phyloP scores from a whole-genome alignment of 2,329 filamentous ascomycete genomes.

The Hypomyces perniciosus region DNA sequence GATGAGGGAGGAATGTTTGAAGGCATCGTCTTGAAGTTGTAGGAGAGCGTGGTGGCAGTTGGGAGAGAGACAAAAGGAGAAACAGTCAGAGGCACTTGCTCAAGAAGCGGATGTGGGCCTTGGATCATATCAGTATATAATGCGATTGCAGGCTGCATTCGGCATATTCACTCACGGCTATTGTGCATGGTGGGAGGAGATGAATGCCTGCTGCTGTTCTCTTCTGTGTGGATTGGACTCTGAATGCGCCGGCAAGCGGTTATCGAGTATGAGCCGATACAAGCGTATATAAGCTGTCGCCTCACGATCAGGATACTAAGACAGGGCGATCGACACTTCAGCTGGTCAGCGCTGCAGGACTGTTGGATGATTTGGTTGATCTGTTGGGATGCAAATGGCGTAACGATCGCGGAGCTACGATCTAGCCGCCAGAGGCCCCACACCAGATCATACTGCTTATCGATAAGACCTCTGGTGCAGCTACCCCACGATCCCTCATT shows the following conservation, averaged over 20 bases:
- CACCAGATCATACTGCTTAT: conserved; percentile 2
- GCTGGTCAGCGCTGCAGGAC: no score
- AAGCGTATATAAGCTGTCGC: no score
- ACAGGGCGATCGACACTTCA: no score
- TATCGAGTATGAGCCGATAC: no score
- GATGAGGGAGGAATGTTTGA: conserved; percentile 64
- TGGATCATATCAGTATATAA: conserved; percentile 12
- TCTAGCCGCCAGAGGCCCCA: conserved; percentile 4
- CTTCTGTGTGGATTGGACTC: no score
- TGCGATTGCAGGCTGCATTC: no score
- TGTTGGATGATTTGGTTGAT: no score
- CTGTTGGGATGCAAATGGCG: no score
- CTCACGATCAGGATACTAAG: no score
- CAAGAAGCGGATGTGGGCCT: conserved; percentile 81
- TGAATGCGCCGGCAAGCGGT: no score
- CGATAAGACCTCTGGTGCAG: conserved; percentile 11
- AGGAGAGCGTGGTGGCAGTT: conserved; percentile 82
- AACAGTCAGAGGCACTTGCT: conserved; percentile 87
- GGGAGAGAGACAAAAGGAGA: conserved; percentile 92
- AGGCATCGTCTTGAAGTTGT: conserved; percentile 88
- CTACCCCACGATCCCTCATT: conserved; percentile 12
- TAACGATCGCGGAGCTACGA: not conserved
- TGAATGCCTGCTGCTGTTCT: no score
- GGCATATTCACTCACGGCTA: conserved; percentile 25
- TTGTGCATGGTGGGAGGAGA: conserved; percentile 23